Conservation (phyloP, 2,329 filamentous ascomycete species). For the Helotiales sp. region DNA sequence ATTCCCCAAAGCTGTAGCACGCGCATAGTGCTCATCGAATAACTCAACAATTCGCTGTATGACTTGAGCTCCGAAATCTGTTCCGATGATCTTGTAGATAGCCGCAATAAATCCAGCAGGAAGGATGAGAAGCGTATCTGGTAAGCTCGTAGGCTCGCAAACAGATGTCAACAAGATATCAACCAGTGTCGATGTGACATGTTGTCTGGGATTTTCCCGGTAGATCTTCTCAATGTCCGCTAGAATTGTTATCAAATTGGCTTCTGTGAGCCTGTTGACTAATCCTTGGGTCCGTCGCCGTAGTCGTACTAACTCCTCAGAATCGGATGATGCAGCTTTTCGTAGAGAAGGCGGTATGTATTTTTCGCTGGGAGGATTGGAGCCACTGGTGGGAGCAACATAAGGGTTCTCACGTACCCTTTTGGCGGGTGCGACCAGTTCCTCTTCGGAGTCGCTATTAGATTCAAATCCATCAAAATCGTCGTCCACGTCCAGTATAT, state of each 20-base stretch:
- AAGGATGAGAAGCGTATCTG: constrained; percentile 89
- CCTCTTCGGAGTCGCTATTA: constrained; percentile 43
- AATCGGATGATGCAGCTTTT: constrained; percentile 64
- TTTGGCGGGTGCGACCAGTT: constrained; percentile 44
- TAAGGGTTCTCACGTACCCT: constrained; percentile 84
- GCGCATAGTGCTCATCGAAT: constrained; percentile 70
- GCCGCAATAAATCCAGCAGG: constrained; percentile 89
- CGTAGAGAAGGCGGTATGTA: constrained; percentile 90
- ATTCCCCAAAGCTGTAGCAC: constrained; percentile 43
- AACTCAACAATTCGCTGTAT: constrained; percentile 77
- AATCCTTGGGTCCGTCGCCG: constrained; percentile 84
- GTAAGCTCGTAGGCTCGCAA: constrained; percentile 75
- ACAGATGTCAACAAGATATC: constrained; percentile 80
- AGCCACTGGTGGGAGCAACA: constrained; percentile 66
- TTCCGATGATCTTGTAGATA: constrained; percentile 83
- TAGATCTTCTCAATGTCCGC: constrained; percentile 84
- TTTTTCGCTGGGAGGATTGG: constrained; percentile 63
- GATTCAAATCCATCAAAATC: constrained; percentile 48
- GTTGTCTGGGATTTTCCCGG: constrained; percentile 80
- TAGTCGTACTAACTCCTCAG: constrained; percentile 70
- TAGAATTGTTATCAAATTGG: constrained; percentile 84
- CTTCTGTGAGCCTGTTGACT: constrained; percentile 90
- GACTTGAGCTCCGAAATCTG: constrained; percentile 87
- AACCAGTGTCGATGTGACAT: constrained; percentile 81
- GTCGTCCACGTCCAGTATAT: constrained; percentile 46